These are phyloP conservation scores for Podospora fimiseda DNA, from an alignment of 495 filamentous ascomycete species.

Conservation along the genomic window DNA sequence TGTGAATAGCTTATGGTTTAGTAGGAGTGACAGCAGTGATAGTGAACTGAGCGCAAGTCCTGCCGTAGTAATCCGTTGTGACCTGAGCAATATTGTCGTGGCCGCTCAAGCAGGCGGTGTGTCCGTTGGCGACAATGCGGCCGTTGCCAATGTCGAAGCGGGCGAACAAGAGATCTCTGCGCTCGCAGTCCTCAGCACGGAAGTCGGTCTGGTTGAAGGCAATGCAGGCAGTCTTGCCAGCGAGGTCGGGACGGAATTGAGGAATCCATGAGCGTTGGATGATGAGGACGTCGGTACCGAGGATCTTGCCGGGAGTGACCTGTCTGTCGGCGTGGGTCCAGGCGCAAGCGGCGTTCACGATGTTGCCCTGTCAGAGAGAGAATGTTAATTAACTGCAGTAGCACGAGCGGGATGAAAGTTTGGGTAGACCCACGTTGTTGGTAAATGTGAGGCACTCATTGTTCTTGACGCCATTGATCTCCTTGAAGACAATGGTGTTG, in stretches of 20 bases:
- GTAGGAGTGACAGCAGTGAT: constrained; percentile 23
- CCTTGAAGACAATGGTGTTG: constrained; percentile 24
- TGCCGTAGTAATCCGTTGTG: constrained; percentile 14
- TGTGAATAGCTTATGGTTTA: constrained; percentile 12
- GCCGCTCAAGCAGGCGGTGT: constrained; percentile 24
- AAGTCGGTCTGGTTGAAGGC: constrained; percentile 25
- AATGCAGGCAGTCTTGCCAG: constrained; percentile 24
- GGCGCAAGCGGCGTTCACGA: constrained; percentile 30
- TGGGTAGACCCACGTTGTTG: constrained; percentile 25
- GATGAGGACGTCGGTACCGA: constrained; percentile 18
- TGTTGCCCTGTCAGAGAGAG: constrained; percentile 19
- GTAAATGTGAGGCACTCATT: constrained; percentile 31
- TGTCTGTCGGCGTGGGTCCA: constrained; percentile 26
- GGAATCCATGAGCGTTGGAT: constrained; percentile 21
- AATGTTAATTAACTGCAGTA: not conserved
- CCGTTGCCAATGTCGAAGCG: constrained; percentile 20
- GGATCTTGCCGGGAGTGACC: constrained; percentile 25
- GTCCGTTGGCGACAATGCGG: constrained; percentile 16
- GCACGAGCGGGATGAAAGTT: no score
- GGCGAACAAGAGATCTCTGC: constrained; percentile 13
- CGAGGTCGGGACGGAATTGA: constrained; percentile 26
- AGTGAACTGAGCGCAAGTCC: constrained; percentile 22
- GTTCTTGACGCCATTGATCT: constrained; percentile 24
- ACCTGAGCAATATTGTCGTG: constrained; percentile 23
- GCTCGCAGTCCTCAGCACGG: constrained; percentile 23